Base-by-base conservation (phyloP, 495 filamentous ascomycete species). In the Chaetomidium leptoderma region DNA sequence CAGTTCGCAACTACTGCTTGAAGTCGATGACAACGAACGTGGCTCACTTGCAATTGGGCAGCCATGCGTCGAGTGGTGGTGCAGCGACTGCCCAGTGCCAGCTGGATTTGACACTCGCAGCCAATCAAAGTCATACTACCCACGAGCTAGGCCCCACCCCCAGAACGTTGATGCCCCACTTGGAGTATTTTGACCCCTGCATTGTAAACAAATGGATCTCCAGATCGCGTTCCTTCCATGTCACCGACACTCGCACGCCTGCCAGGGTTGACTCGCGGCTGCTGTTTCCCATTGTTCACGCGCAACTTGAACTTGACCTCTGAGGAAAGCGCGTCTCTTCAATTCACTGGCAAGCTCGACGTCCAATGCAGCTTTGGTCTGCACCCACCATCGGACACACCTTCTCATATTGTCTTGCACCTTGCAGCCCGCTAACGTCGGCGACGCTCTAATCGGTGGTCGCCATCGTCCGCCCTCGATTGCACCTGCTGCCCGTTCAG, bases 171-270 rank as follows among this genome's bases (percentile, higher is more conserved):
- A 32, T 33, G 53, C 46, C 53, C 59, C 59, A 61, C 59, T 52
- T 52, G 23, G 51, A 17, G 10, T 55, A 55, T 61, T 57, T 53
- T 52, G 59, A 52, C 47, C 58, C 51, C 51, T 50, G 57, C 52
- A 50, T 55, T n/a, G 60, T 62, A 62, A 62, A 62, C 60, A 62
- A 62, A 62, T 58, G 55, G 45, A 47, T 29, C 32, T 27, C 26
- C 46, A 43, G 26, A 58, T 54, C 60, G 60, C 60, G 60, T 62
- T 39, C 54, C 47, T 29, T 30, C 36, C 50, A 30, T n/a, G 54
- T 62, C 55, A 54, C 49, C 45, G 43, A 53, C 52, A 44, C 26
- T 42, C 23, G 4, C 30, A n/a, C 16, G 5, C 27, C 53, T 23
- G 8, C 33, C 32, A 48, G 11, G n/a, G 4, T 19, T 10, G 14